Percentiles rank a stretch among this genome's conserved stretches.
These are phyloP conservation scores for Tillandsia fasciculata DNA, from an alignment of 176 grass and related monocot species.

Conservation along the genomic window DNA sequence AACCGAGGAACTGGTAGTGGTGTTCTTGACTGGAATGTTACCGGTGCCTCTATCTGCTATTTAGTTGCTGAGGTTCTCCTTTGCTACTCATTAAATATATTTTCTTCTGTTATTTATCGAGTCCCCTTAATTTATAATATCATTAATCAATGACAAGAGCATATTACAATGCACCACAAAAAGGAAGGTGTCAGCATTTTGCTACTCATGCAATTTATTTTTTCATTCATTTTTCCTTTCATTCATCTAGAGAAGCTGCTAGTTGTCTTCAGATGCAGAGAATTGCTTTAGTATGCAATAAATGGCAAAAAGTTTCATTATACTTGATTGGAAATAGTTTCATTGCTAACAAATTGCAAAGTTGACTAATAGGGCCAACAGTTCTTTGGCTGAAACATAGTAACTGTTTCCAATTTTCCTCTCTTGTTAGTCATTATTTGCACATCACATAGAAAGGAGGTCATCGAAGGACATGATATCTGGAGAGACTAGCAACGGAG, in stretches of 20 bases:
- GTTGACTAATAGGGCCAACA: too few species aligned
- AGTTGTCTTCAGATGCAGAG: neutral
- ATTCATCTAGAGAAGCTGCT: neutral
- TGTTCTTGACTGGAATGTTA: constrained; percentile 37
- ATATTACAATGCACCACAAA: neutral
- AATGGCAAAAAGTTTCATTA: neutral
- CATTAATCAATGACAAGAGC: neutral
- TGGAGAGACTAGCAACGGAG: too few species aligned
- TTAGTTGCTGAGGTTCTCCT: constrained; percentile 32
- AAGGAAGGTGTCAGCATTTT: neutral
- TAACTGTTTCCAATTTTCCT: neutral
- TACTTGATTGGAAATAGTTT: too few species aligned
- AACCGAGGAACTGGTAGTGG: constrained; percentile 24
- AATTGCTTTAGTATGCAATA: neutral
- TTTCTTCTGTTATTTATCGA: neutral
- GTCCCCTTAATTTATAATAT: neutral
- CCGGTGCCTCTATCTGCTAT: constrained; percentile 49
- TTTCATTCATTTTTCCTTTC: neutral
- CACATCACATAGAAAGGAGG: too few species aligned
- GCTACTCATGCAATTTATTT: neutral
- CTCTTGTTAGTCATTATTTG: constrained; percentile 1
- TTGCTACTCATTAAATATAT: neutral
- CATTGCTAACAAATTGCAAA: too few species aligned
- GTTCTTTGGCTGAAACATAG: too few species aligned
- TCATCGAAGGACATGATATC: too few species aligned